A percentile compares a stretch with the other conserved stretches of the same genome.
Evolutionary conservation across 2,329 filamentous ascomycete species (phyloP).

Genomic region (Ambrosiella xylebori): DNA sequence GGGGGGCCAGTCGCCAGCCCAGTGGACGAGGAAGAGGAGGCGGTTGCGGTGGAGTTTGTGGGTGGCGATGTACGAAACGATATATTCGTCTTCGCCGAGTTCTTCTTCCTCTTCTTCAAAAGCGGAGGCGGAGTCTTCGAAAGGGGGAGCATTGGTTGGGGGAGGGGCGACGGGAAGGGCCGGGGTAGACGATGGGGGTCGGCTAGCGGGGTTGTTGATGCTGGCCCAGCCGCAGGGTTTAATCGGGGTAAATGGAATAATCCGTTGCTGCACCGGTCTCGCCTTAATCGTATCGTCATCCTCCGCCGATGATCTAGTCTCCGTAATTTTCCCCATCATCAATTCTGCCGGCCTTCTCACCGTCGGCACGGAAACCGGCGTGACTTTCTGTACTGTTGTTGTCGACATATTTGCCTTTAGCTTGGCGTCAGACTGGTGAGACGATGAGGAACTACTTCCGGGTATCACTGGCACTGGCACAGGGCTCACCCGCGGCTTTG

Average conservation of each 20-base stretch:
- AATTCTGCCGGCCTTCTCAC: neutral
- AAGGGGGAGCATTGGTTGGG: neutral
- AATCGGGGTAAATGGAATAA: neutral
- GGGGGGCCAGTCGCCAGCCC: slow-evolving; percentile 39
- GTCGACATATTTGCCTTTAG: too few relatives aligned
- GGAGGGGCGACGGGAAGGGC: neutral
- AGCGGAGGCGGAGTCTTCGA: neutral
- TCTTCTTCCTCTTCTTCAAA: neutral
- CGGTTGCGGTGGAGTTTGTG: slow-evolving; percentile 23
- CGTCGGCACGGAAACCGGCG: too few relatives aligned
- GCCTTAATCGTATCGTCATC: neutral
- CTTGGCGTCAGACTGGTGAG: too few relatives aligned
- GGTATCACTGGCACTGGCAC: too few relatives aligned
- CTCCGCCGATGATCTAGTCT: neutral
- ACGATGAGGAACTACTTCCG: too few relatives aligned
- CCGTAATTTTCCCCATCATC: neutral
- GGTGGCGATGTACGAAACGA: slow-evolving; percentile 28
- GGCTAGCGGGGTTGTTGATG: neutral
- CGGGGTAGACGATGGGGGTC: neutral
- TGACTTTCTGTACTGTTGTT: too few relatives aligned
- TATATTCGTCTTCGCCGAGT: slow-evolving; percentile 16
- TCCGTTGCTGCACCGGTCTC: neutral
- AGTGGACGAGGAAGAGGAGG: slow-evolving; percentile 35
- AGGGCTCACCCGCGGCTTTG: too few relatives aligned
- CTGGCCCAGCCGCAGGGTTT: neutral